Evolutionary conservation across 345 rosid genomes (phyloP), one percentile per base, ranked within the genome.

Genomic region (Physaria fendleri): DNA sequence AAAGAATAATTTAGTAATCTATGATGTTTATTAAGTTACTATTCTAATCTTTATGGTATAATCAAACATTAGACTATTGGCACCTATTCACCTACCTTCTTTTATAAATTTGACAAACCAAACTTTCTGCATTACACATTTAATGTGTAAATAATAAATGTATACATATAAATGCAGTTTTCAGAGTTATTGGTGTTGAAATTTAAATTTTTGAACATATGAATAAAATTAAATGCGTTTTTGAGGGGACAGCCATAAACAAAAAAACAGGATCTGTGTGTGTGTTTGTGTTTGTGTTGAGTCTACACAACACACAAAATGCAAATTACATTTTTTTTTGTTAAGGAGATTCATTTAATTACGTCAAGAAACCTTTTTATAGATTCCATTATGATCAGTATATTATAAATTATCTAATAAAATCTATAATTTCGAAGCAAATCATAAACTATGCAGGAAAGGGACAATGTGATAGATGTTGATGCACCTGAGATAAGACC

Each of bases 291-390:
- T n/a, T n/a, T n/a, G n/a, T n/a, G n/a, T n/a, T n/a, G n/a, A n/a
- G n/a, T 38, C 56, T 25, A 27, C 39, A 15, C 57, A 47, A 21
- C 33, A 28, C 25, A 65, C 56, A 57, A 39, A 57, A 56, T 66
- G 71, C 64, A 66, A 39, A 8, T 5, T 48, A 66, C 71, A 66
- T 57, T 66, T 57, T 49, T n/a, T n/a, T n/a, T n/a, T n/a, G n/a
- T n/a, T 15, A 6, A 47, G 15, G 17, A 7, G 42, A 20, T 12
- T 29, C 40, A 5, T 46, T 28, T 1, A 6, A 38, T 18, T 27
- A 66, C 64, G 64, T 46, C 63, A 66, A 41, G 64, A 8, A 37
- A 45, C 40, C 41, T 46, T 23, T 23, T 47, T 14, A 15, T 13
- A 14, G 6, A 15, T 9, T 47, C 15, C 15, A 30, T 24, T 22